Percentiles rank a stretch among this genome's conserved stretches.
Evolutionary conservation across 2,329 filamentous ascomycete species (phyloP).

Genomic region (Coleophoma cylindrospora): DNA sequence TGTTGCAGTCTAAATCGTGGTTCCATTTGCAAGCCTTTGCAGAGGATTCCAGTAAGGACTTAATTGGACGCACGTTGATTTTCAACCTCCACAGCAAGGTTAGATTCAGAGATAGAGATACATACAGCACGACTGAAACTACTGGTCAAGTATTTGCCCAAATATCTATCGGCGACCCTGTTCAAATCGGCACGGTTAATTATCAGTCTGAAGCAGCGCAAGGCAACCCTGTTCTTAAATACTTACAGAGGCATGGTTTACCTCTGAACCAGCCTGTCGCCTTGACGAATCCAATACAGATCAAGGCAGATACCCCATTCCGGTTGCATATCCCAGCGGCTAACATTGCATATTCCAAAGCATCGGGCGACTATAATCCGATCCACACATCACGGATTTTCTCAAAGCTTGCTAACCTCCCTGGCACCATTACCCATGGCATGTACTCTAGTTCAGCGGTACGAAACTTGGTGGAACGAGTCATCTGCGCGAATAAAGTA

Average conservation of each 20-base stretch:
- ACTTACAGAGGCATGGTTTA: neutral
- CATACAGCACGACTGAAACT: neutral
- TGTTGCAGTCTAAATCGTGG: neutral
- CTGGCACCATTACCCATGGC: constrained; percentile 34
- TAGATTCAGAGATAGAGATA: neutral
- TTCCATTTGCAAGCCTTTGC: too few species aligned
- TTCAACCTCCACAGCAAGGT: neutral
- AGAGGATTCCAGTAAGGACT: too few species aligned
- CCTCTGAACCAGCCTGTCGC: neutral
- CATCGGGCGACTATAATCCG: constrained; percentile 34
- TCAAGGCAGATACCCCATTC: neutral
- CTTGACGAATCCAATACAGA: neutral
- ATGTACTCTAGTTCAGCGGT: constrained; percentile 33
- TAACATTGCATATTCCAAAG: constrained; percentile 18
- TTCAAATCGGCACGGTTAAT: neutral
- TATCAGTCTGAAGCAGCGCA: neutral
- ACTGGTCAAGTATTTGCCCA: neutral
- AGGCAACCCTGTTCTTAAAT: neutral
- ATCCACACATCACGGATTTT: constrained; percentile 33
- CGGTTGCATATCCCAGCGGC: constrained; percentile 7
- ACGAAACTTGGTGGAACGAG: constrained; percentile 20
- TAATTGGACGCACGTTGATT: neutral
- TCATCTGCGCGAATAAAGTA: constrained; percentile 13
- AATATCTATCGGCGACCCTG: neutral
- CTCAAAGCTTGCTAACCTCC: constrained; percentile 28